phyloP scores from a whole-genome alignment of 176 grass and related monocot genomes.

The Cymbopogon citratus region DNA sequence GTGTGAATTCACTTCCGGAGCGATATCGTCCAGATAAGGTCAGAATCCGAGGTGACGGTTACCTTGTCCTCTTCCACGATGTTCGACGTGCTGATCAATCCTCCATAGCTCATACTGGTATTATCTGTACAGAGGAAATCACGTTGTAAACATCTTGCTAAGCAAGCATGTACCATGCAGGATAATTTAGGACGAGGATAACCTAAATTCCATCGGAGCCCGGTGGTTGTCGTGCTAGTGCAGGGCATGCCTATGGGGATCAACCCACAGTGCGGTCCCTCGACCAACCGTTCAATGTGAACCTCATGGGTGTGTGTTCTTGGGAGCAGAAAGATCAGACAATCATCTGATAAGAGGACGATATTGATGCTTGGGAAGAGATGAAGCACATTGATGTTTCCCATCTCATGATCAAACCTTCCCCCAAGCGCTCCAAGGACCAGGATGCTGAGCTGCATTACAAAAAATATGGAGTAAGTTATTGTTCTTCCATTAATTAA shows the following conservation, averaged over 20 bases:
- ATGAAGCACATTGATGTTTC: constrained; percentile 77
- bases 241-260: constrained; percentile 62
- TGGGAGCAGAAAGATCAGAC: constrained; percentile 65
- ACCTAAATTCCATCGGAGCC: constrained; percentile 77
- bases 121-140: constrained; percentile 33
- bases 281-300: constrained; percentile 35
- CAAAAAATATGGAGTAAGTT: constrained; percentile 9
- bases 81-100: constrained; percentile 78
- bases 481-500: not conserved
- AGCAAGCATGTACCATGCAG: not conserved
- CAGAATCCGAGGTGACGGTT: constrained; percentile 53
- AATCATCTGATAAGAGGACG: constrained; percentile 65
- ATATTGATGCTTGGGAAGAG: constrained; percentile 51
- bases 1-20: constrained; percentile 30
- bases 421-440: constrained; percentile 72
- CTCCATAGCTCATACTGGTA: constrained; percentile 56
- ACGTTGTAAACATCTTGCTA: not conserved
- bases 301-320: constrained; percentile 56
- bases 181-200: constrained; percentile 20
- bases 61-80: constrained; percentile 51
- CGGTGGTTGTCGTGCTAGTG: constrained; percentile 54
- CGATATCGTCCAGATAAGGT: constrained; percentile 86
- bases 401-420: constrained; percentile 84
- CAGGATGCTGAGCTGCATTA: constrained; percentile 59
- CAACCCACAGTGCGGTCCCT: constrained; percentile 70